These are phyloP conservation scores for Aspergillus cejpii DNA, from an alignment of 2,329 filamentous ascomycete species.

Conservation along the genomic window DNA sequence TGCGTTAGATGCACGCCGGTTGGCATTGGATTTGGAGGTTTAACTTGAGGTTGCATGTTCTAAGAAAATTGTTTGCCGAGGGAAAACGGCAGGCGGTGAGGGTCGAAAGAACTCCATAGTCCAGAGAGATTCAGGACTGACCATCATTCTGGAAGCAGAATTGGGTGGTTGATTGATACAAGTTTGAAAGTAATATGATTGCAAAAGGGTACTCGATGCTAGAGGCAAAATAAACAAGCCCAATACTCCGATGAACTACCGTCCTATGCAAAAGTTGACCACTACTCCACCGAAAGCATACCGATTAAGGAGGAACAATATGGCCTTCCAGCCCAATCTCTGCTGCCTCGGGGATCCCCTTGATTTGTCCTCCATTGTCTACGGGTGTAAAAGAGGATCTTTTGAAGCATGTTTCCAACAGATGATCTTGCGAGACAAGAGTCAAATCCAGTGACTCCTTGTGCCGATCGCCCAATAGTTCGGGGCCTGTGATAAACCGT, in stretches of 20 bases:
- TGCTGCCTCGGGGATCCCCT: constrained; percentile 54
- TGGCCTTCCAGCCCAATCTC: constrained; percentile 36
- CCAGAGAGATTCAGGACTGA: constrained; percentile 1
- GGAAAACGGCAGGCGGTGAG: constrained; percentile 22
- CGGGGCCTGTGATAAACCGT: constrained; percentile 69
- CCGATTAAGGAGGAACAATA: constrained; percentile 26
- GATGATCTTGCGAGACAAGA: constrained; percentile 19
- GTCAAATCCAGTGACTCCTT: constrained; percentile 29
- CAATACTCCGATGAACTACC: not conserved
- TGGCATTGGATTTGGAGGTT: not conserved
- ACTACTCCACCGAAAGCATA: not conserved
- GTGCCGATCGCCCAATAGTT: constrained; percentile 74
- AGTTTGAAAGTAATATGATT: not conserved
- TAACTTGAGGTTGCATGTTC: constrained; percentile 3
- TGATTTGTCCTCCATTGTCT: constrained; percentile 44
- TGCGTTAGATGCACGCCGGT: not conserved
- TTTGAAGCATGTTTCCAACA: constrained; percentile 20
- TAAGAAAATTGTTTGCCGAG: constrained; percentile 18
- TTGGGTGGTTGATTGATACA: not conserved
- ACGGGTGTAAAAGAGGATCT: constrained; percentile 19
- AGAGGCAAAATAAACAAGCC: not conserved
- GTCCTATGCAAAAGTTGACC: not conserved
- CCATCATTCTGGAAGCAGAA: not conserved
- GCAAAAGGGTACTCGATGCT: not conserved
- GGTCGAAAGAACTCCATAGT: not conserved